phyloP scores from a whole-genome alignment of 169 alveolate genomes.

The Theileria annulata region DNA sequence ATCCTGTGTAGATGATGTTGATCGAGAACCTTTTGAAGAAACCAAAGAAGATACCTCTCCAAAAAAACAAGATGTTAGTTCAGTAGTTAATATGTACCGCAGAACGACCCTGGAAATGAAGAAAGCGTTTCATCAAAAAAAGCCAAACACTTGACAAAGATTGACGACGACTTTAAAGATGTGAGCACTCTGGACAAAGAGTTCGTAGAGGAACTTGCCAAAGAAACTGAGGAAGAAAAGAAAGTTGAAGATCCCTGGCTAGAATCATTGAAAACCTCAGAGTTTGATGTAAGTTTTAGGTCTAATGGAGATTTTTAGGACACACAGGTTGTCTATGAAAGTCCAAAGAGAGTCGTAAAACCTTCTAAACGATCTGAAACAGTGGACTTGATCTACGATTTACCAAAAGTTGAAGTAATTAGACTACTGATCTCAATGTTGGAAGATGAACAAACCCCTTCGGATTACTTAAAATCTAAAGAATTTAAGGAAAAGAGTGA shows the following conservation, averaged over 20 bases:
- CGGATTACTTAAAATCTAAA: conserved; percentile 18
- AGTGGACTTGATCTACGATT: conserved; percentile 29
- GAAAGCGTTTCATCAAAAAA: background rate
- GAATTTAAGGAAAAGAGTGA: background rate
- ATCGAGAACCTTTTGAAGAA: conserved; percentile 7
- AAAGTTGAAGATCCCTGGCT: conserved; percentile 62
- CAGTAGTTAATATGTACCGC: too few relatives aligned
- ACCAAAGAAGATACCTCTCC: background rate
- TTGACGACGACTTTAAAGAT: background rate
- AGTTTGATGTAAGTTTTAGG: background rate
- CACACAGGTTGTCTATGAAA: conserved; percentile 10
- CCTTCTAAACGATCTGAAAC: conserved; percentile 8
- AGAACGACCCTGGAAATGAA: background rate
- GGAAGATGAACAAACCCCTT: conserved; percentile 54
- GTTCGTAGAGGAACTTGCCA: background rate
- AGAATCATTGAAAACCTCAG: conserved; percentile 23
- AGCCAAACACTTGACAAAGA: background rate
- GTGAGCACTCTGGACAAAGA: conserved; percentile 3
- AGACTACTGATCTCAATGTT: conserved; percentile 27
- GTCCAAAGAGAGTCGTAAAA: conserved; percentile 1
- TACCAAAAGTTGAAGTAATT: conserved; percentile 44
- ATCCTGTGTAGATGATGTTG: conserved; percentile 2
- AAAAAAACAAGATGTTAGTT: background rate
- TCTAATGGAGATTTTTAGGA: background rate
- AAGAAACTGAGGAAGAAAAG: conserved; percentile 4